phyloP scores from a whole-genome alignment of 2,329 filamentous ascomycete species.

The Ceratocystis huliohia region DNA sequence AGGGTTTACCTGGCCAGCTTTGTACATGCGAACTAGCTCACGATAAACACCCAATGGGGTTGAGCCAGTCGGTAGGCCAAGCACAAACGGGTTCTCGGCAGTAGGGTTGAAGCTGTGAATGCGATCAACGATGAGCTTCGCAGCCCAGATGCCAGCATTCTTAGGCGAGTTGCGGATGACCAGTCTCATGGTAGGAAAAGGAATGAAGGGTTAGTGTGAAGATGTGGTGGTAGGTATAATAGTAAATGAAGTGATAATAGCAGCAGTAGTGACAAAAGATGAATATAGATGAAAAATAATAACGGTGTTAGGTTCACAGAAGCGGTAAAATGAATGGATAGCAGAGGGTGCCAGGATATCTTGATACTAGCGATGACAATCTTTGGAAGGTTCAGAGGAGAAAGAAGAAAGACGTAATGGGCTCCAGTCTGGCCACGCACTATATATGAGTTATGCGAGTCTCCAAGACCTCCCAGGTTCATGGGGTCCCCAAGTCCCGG shows the following conservation, averaged over 20 bases:
- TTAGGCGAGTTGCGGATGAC: constrained; percentile 65
- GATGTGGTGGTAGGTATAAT: constrained; percentile 15
- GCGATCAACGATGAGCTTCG: constrained; percentile 69
- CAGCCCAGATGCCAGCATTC: constrained; percentile 60
- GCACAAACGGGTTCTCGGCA: constrained; percentile 60
- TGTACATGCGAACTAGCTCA: constrained; percentile 58
- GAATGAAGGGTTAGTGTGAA: constrained; percentile 16
- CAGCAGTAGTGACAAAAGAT: not conserved
- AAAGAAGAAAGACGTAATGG: not conserved
- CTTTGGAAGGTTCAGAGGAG: not conserved
- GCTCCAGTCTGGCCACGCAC: not conserved
- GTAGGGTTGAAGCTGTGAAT: constrained; percentile 68
- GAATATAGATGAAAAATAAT: no score
- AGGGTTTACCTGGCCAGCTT: constrained; percentile 43
- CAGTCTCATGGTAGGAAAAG: constrained; percentile 52
- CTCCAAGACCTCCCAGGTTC: not conserved
- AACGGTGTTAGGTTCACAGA: no score
- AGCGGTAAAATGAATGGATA: no score
- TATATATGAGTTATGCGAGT: not conserved
- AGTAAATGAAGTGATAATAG: not conserved
- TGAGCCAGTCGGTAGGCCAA: constrained; percentile 72
- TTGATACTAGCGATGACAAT: not conserved
- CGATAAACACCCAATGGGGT: constrained; percentile 69
- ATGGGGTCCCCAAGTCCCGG: not conserved
- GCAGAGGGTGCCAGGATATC: no score